Evolutionary conservation across 768 basidiomycete species (phyloP).

Genomic region (Mycena epipterygia): DNA sequence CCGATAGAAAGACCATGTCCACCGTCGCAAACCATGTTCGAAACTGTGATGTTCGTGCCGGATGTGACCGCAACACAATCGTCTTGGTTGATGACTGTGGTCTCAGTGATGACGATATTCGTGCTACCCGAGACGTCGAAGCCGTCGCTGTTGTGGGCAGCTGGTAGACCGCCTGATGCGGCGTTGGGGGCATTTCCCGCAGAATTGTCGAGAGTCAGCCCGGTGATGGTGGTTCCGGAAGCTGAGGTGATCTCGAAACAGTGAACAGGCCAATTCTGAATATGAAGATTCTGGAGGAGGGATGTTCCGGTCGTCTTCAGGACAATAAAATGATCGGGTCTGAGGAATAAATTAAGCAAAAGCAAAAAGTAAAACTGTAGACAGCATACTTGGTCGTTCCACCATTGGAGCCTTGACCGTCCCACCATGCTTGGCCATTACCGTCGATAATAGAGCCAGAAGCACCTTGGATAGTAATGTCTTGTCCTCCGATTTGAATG

Average conservation of each 20-base stretch:
- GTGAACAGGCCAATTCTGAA: constrained; percentile 33
- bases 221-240: constrained; percentile 30
- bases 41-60: constrained; percentile 20
- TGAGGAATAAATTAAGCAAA: background rate
- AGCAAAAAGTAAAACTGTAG: background rate
- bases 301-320: constrained; percentile 30
- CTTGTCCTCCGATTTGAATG: constrained; percentile 25
- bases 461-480: constrained; percentile 26
- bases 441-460: no score
- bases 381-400: no score
- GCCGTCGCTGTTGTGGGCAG: no score
- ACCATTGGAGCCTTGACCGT: no score
- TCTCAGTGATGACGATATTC: constrained; percentile 20
- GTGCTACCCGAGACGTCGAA: no score
- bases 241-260: constrained; percentile 28
- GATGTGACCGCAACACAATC: constrained; percentile 32
- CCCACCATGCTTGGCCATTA: no score
- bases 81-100: constrained; percentile 28
- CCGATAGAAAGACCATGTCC: constrained; percentile 31
- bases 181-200: constrained; percentile 29
- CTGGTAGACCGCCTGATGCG: constrained; percentile 21
- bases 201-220: constrained; percentile 32
- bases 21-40: constrained; percentile 26
- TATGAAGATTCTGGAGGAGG: constrained; percentile 27
- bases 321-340: constrained; percentile 28